Conservation (phyloP, 2,329 filamentous ascomycete genomes). For the Stagonosporopsis cucurbitacearum region DNA sequence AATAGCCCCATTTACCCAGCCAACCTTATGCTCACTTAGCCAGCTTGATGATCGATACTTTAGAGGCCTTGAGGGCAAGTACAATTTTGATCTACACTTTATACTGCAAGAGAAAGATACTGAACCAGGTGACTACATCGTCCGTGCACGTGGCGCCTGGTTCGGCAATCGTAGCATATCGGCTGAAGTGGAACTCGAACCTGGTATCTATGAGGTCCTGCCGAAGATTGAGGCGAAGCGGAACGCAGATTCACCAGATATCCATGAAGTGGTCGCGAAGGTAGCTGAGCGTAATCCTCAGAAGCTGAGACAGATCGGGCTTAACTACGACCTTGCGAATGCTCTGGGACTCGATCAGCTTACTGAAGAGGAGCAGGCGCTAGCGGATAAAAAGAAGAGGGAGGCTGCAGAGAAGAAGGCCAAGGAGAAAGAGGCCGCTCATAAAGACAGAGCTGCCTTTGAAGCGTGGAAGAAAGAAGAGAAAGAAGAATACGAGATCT, state of each 20-base stretch:
- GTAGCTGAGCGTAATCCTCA: slow-evolving; percentile 49
- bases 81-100: slow-evolving; percentile 64
- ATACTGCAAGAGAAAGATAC: slow-evolving; percentile 60
- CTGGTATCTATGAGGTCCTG: slow-evolving; percentile 75
- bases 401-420: slow-evolving; percentile 40
- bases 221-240: slow-evolving; percentile 74
- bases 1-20: slow-evolving; percentile 33
- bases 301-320: slow-evolving; percentile 67
- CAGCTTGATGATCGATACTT: slow-evolving; percentile 66
- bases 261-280: slow-evolving; percentile 67
- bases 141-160: slow-evolving; percentile 57
- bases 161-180: slow-evolving; percentile 75
- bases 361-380: slow-evolving; percentile 56
- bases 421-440: slow-evolving; percentile 39
- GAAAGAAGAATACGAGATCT: slow-evolving; percentile 31
- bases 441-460: slow-evolving; percentile 41
- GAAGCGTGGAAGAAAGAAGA: slow-evolving; percentile 46
- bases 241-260: slow-evolving; percentile 54
- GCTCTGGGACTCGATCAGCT: slow-evolving; percentile 64
- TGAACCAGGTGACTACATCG: slow-evolving; percentile 59
- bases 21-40: slow-evolving; percentile 46
- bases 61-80: slow-evolving; percentile 62
- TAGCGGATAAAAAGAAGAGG: slow-evolving; percentile 46
- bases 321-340: slow-evolving; percentile 73
- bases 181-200: slow-evolving; percentile 74